Base-by-base conservation (phyloP, 768 basidiomycete genomes). In the Trametes elegans region DNA sequence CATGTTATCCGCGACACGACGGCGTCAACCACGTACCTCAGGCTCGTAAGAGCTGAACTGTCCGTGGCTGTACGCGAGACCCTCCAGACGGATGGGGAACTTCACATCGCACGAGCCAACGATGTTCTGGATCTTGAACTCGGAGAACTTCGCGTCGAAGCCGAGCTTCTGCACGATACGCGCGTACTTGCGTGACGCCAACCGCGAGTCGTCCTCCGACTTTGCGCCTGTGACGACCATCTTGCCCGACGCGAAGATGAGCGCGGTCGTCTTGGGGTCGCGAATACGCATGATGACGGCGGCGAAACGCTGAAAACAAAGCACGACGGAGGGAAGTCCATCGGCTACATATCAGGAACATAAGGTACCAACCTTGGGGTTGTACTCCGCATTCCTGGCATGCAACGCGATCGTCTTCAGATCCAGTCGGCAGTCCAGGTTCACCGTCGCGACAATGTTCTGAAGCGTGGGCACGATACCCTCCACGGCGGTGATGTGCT, bases 261-360 rank as follows among this genome's bases (percentile, higher is more conserved):
- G 85, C 21, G 96, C 97, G 47, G 97, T 99, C 56, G 97, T 99
- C 80, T 99, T 99, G 46, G 97, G 97, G 65, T 98, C 97, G 63
- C 97, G 94, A 68, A 99, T 98, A 73, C 97, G 93, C 97, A 99
- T 99, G 76, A 99, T 98, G 64, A 98, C 97, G 57, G 97, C 97
- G 64, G 96, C 97, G 79, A 99, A 99, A 88, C 97, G 97, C 97
- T 99, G 77, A 52, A 76, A 67, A 70, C 75, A 71, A 76, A 73
- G 77, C 74, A 79, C 76, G 74, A 76, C 77, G 74, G 67, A 64
- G 65, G 78, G 76, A 76, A 82, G 82, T 80, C 82, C 79, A 81
- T 77, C 74, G 78, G 74, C 73, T 74, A 72, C 46, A 67, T 73
- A 63, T 71, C 63, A 76, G 71, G 70, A 68, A 67, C 68, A 44